Evolutionary conservation across 1,284 basidiomycete species (phyloP).

Genomic region (Naganishia albida): DNA sequence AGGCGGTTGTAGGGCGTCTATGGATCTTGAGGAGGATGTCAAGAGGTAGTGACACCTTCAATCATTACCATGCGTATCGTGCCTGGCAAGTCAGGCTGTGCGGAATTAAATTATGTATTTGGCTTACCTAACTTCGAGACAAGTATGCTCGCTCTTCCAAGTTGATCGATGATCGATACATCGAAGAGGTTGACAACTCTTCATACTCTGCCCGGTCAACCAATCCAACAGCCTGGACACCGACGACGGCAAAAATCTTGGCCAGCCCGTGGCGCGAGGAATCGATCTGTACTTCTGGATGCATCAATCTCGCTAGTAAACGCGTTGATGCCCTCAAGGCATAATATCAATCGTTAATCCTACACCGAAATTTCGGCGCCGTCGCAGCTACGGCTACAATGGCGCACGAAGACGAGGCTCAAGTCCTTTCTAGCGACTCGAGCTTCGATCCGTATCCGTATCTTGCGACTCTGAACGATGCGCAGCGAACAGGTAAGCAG

Average conservation of each 20-base stretch:
- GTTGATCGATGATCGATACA: background rate
- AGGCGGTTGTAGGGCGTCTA: too few relatives aligned
- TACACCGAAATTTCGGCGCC: background rate
- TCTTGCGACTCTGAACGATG: constrained; percentile 28
- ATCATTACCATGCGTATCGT: background rate
- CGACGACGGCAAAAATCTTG: too few relatives aligned
- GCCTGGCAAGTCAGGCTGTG: background rate
- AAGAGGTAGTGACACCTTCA: too few relatives aligned
- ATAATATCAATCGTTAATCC: background rate
- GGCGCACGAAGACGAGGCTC: background rate
- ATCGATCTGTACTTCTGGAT: background rate
- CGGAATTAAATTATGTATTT: background rate
- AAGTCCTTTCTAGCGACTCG: background rate
- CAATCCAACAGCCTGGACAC: too few relatives aligned
- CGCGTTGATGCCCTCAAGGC: background rate
- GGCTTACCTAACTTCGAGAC: constrained; percentile 10
- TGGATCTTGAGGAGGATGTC: too few relatives aligned
- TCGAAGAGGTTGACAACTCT: too few relatives aligned
- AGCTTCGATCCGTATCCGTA: constrained; percentile 8
- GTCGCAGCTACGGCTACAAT: background rate
- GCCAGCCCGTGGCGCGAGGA: background rate
- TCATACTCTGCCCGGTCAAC: too few relatives aligned
- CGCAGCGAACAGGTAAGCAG: constrained; percentile 28
- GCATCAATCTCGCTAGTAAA: background rate
- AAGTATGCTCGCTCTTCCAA: background rate